A percentile compares a stretch with the other conserved stretches of the same genome.
Evolutionary conservation across 192 early-diverging fungal genomes (phyloP).

Genomic region (Umbelopsis ramanniana): DNA sequence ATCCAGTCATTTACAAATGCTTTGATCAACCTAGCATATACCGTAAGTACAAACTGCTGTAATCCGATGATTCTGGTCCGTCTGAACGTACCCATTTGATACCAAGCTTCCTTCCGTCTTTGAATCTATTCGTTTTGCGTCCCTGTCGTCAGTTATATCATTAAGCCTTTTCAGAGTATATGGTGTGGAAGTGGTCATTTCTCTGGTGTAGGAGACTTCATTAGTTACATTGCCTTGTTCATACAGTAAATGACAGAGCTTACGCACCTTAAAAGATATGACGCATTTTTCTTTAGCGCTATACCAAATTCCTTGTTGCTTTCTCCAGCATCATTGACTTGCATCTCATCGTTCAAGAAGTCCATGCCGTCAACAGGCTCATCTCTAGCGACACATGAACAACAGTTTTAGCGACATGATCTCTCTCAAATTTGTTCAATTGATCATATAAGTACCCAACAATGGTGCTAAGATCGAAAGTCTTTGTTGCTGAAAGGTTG

Average conservation of each 20-base stretch:
- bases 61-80: background rate
- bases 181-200: background rate
- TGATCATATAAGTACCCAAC: background rate
- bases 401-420: background rate
- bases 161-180: background rate
- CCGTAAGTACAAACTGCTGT: background rate
- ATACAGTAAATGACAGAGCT: background rate
- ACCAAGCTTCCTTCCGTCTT: background rate
- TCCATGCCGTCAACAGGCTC: background rate
- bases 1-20: conserved; percentile 13
- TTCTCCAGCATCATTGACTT: background rate
- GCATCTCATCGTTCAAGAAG: conserved; percentile 9
- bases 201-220: background rate
- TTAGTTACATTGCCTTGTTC: background rate
- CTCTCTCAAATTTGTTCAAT: background rate
- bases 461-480: background rate
- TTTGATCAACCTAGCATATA: background rate
- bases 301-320: conserved; percentile 10
- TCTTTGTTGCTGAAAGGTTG: conserved; percentile 11
- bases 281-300: conserved; percentile 1
- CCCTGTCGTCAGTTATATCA: conserved; percentile 4
- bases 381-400: background rate
- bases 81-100: background rate
- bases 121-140: conserved; percentile 6
- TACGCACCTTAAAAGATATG: background rate